Base-by-base conservation (phyloP, 2,329 filamentous ascomycete species). In the Exophiala calicioides region DNA sequence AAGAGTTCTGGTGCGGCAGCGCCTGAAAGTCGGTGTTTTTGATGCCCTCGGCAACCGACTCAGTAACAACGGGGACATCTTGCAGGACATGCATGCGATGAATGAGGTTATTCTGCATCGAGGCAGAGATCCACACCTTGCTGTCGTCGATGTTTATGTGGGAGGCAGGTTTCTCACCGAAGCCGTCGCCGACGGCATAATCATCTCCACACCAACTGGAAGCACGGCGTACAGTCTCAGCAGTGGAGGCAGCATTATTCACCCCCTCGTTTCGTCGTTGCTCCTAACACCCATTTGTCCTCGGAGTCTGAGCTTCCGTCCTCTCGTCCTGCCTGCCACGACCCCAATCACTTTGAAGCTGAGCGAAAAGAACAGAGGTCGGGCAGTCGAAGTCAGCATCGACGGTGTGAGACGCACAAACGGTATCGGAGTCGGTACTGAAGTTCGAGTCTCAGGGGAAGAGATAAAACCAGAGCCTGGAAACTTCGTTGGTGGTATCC, bases 141-240 rank as follows among this genome's bases (percentile, higher is more conserved):
- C 90, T 27, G 85, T 95, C 56, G 88, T 98, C 57, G 88, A 95
- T 62, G 88, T 98, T 32, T 93, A 84, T 61, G 85, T 97, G 50
- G 90, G 90, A 59, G 86, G 88, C 24, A 83, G 89, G 44, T 94
- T 93, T 60, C 75, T 98, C 34, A 98, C 93, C 1, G 90, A 95
- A 65, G 91, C 89, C 1, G 90, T 95, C 9, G 91, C 90, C 1
- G 93, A 98, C 65, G 93, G 93, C 39, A 94, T 98, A 67, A 85
- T 97, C 33, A 83, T 97, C 48, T 90, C 86, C 54, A 96, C 91
- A 0, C 93, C 93, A 0, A 98, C 93, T 0, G 93, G 93, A 2
- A 94, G 88, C 30, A 98, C 93, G 0, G 93, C 93, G 0, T 98
- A 98, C 72, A 93, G 86, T 49, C 77, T 98, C n/a, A 93, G 86